Evolutionary conservation across 345 rosid species (phyloP).

Genomic region (Hibiscus syriacus): DNA sequence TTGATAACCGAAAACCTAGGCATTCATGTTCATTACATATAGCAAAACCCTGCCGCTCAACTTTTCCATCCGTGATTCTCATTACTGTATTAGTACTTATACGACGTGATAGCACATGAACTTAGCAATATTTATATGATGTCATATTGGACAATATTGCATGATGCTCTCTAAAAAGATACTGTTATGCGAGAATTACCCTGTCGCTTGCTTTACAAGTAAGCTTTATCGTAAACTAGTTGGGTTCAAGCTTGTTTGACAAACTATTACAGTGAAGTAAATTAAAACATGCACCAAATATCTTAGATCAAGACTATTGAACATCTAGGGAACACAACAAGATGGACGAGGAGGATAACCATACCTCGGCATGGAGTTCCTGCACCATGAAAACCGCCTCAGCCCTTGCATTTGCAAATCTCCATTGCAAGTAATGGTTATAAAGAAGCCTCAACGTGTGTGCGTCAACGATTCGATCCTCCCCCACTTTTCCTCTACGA

Average conservation of each 20-base stretch:
- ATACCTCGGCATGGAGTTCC: slow-evolving; percentile 68
- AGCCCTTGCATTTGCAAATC: slow-evolving; percentile 75
- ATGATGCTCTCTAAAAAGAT: background rate
- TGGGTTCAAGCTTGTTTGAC: background rate
- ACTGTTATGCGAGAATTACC: background rate
- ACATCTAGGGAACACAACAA: slow-evolving; percentile 4
- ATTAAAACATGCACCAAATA: background rate
- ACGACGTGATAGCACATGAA: too few species aligned
- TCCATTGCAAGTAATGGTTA: slow-evolving; percentile 76
- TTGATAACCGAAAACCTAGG: background rate
- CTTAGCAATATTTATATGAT: too few species aligned
- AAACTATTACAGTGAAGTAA: background rate
- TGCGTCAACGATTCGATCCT: slow-evolving; percentile 60
- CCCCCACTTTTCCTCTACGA: slow-evolving; percentile 81
- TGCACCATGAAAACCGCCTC: slow-evolving; percentile 65
- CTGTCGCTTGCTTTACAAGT: background rate
- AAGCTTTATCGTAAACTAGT: background rate
- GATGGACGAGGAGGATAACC: slow-evolving; percentile 1
- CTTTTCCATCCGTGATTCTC: background rate
- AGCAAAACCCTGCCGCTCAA: background rate
- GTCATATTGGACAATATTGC: background rate
- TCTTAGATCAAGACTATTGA: background rate
- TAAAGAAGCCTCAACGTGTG: slow-evolving; percentile 81
- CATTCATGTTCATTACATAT: background rate
- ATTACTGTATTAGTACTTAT: too few species aligned